Evolutionary conservation across 192 early-diverging fungal genomes (phyloP), one percentile per base, ranked within the genome.

Genomic region (Entomortierella lignicola): DNA sequence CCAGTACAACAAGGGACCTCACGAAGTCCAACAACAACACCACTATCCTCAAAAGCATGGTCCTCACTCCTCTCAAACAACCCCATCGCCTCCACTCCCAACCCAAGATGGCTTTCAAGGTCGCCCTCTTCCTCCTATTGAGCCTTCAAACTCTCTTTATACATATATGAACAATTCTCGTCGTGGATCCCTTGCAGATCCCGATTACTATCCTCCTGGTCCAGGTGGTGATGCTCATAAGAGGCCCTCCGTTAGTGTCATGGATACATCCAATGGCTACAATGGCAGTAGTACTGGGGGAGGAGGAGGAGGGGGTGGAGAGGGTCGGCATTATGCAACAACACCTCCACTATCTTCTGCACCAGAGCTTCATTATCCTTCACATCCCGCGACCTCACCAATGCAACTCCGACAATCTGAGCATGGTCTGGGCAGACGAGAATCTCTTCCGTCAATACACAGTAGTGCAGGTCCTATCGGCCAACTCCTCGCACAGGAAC

Each of bases 341-440:
- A 66, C 62, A 18, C 59, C 63, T 8, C 43, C 64, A 51, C 52
- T 48, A 1, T 56, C 70, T 29, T 66, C 72, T 18, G 31, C 26
- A 58, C 50, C 71, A 31, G 63, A 73, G 29, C 53, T 21, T 20
- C 63, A 72, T 21, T 64, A 72, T 42, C 62, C 54, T 41, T 55
- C 72, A 32, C 72, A 79, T 20, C 68, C 75, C 26, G 58, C 74
- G 32, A 79, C 75, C 37, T 79, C 75, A 5, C 75, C 75, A 34
- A 64, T 79, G 62, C 75, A 79, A 61, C 68, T 79, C 57, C 75
- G 75, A 23, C 75, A 79, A 37, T 70, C 75, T 29, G 75, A 79
- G 63, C 62, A 79, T 37, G 12, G n/a, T 55, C 50, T 62, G 29
- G 75, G 67, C 55, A 57, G 75, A 27, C 43, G 75, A 54, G 75